These are phyloP conservation scores for Coriaria nepalensis DNA, from an alignment of 306 rosid species.

Conservation along the genomic window DNA sequence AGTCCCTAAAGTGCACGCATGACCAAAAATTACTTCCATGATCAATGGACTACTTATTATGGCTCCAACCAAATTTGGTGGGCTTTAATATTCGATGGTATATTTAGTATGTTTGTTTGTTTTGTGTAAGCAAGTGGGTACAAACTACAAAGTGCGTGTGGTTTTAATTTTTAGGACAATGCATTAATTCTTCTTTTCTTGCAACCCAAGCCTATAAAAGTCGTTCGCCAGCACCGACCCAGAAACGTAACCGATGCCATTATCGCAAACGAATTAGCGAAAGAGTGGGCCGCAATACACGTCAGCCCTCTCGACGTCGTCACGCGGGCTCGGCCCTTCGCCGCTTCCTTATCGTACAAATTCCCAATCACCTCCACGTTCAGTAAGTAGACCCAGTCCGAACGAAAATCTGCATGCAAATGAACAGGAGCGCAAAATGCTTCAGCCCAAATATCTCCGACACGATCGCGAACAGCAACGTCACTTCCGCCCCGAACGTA, in stretches of 20 bases:
- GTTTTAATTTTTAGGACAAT: too few relatives aligned
- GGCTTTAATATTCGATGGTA: too few relatives aligned
- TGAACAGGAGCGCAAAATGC: slow-evolving; percentile 17
- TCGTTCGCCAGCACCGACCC: slow-evolving; percentile 1
- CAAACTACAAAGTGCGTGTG: too few relatives aligned
- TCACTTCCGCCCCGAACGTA: slow-evolving; percentile 19
- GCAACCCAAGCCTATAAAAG: too few relatives aligned
- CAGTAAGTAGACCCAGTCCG: slow-evolving; percentile 12
- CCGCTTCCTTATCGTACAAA: slow-evolving; percentile 10
- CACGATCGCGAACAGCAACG: slow-evolving; percentile 18
- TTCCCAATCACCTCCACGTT: slow-evolving; percentile 14
- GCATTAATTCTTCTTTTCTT: too few relatives aligned
- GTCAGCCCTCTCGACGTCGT: neutral
- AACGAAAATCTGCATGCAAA: slow-evolving; percentile 7
- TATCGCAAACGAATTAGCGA: slow-evolving; percentile 2
- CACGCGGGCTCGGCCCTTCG: too few relatives aligned
- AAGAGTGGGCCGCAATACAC: slow-evolving; percentile 7
- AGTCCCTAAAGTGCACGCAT: too few relatives aligned
- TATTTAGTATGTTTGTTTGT: too few relatives aligned
- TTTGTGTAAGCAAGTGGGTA: too few relatives aligned
- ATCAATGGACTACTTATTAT: too few relatives aligned
- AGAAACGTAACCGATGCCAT: slow-evolving; percentile 5
- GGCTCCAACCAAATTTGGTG: too few relatives aligned
- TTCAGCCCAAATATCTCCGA: slow-evolving; percentile 25
- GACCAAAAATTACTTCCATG: too few relatives aligned